Evolutionary conservation across 179 eudicot genomes (phyloP), one percentile per base, ranked within the genome.

Genomic region (Silene coronaria): DNA sequence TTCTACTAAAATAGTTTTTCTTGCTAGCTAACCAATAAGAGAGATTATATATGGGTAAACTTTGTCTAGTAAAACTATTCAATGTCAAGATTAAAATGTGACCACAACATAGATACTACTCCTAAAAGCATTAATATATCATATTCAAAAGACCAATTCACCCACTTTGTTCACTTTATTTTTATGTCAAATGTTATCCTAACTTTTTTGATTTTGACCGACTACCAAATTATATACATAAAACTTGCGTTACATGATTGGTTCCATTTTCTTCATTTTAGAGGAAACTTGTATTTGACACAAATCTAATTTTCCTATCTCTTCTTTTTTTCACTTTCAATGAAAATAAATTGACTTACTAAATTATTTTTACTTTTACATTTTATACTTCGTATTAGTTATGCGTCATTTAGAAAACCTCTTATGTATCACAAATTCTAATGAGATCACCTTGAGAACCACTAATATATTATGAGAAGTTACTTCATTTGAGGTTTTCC

Each of bases 11-110:
- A 12, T 12, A 48, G 57, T 48, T 51, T 58, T 26, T 10, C 19
- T 12, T 14, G 62, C 60, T 53, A n/a, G 78, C 32, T 80, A 70
- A 42, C 68, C 79, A 71, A 76, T 80, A 19, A 71, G 28, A 65
- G 59, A 60, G 30, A 63, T 75, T 17, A 65, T 67, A 5, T 19
- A 19, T 42, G 80, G 63, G 26, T 65, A 9, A 62, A 46, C 22
- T 77, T 70, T 74, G 68, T 74, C 69, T 24, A 3, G 16, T 51
- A 70, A n/a, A 42, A 51, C 63, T 70, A 61, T 55, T 16, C 19
- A 61, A 66, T 16, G 53, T 26, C 55, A 7, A 58, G 11, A 72
- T n/a, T 46, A 17, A 46, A 62, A 61, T 30, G 21, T 71, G 22
- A 28, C 24, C 45, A 16, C 10, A 38, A 38, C 1, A 21, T 48